phyloP scores from a whole-genome alignment of 768 basidiomycete genomes.

The Mrakia hoshinonis region DNA sequence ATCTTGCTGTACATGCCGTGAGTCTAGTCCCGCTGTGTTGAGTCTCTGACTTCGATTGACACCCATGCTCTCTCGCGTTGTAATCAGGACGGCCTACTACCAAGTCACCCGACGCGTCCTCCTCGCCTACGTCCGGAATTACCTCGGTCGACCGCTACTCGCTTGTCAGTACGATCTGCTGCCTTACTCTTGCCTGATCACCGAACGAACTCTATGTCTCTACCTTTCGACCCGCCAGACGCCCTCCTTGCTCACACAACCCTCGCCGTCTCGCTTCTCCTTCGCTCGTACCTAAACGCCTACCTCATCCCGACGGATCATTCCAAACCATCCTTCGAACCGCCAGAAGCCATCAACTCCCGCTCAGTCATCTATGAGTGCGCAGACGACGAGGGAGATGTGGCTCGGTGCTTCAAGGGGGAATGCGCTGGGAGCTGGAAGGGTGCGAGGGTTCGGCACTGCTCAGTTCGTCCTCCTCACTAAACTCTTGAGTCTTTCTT shows the following conservation, averaged over 20 bases:
- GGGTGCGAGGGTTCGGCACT: constrained; percentile 41
- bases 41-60: not conserved
- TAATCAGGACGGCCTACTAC: not conserved
- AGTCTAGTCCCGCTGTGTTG: not conserved
- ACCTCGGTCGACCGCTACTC: not conserved
- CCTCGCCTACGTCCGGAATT: not conserved
- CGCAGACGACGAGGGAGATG: constrained; percentile 27
- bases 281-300: constrained; percentile 3
- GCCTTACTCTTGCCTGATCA: no score
- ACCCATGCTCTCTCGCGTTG: not conserved
- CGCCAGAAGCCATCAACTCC: not conserved
- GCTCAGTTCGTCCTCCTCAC: constrained; percentile 31
- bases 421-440: constrained; percentile 40
- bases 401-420: constrained; percentile 38
- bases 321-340: not conserved
- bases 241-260: not conserved
- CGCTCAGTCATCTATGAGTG: constrained; percentile 29
- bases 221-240: no score
- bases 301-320: constrained; percentile 13
- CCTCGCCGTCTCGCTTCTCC: not conserved
- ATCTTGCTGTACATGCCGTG: constrained; percentile 4
- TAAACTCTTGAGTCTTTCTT: not conserved
- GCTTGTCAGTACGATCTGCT: not conserved
- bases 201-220: not conserved
- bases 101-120: not conserved